phyloP scores from a whole-genome alignment of 2,329 filamentous ascomycete genomes.

The Clathrospora elynae region DNA sequence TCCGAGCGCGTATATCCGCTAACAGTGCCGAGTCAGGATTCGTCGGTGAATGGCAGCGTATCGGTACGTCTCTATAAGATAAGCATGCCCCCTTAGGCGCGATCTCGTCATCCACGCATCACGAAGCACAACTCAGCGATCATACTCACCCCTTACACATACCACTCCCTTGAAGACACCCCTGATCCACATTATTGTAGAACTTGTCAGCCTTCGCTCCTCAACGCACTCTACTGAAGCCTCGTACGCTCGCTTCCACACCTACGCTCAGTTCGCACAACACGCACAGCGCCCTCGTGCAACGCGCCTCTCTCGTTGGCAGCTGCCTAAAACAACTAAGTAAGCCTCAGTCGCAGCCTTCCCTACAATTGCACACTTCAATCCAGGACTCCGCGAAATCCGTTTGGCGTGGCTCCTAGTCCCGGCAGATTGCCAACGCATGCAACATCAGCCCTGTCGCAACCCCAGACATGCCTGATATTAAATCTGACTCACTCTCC shows the following conservation, averaged over 20 bases:
- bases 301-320: slow-evolving; percentile 21
- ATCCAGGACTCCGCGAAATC: slow-evolving; percentile 31
- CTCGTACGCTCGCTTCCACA: slow-evolving; percentile 22
- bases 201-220: slow-evolving; percentile 7
- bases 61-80: slow-evolving; percentile 30
- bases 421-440: slow-evolving; percentile 40
- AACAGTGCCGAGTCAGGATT: slow-evolving; percentile 38
- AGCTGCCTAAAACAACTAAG: slow-evolving; percentile 31
- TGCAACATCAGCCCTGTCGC: slow-evolving; percentile 35
- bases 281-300: slow-evolving; percentile 18
- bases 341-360: slow-evolving; percentile 41
- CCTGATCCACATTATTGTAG: slow-evolving; percentile 12
- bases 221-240: slow-evolving; percentile 1
- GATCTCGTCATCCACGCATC: slow-evolving; percentile 16
- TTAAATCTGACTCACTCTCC: slow-evolving; percentile 46
- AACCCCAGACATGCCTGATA: slow-evolving; percentile 26
- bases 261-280: slow-evolving; percentile 27
- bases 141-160: slow-evolving; percentile 14
- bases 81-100: slow-evolving; percentile 23
- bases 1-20: slow-evolving; percentile 15
- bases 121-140: slow-evolving; percentile 13
- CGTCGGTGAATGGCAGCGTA: slow-evolving; percentile 27
- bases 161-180: slow-evolving; percentile 5
- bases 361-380: slow-evolving; percentile 23
- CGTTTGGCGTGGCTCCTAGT: slow-evolving; percentile 16